Percentiles rank a stretch among this genome's conserved stretches.
Evolutionary conservation across 2,329 filamentous ascomycete species (phyloP).

Genomic region (Alternaria burnsii): DNA sequence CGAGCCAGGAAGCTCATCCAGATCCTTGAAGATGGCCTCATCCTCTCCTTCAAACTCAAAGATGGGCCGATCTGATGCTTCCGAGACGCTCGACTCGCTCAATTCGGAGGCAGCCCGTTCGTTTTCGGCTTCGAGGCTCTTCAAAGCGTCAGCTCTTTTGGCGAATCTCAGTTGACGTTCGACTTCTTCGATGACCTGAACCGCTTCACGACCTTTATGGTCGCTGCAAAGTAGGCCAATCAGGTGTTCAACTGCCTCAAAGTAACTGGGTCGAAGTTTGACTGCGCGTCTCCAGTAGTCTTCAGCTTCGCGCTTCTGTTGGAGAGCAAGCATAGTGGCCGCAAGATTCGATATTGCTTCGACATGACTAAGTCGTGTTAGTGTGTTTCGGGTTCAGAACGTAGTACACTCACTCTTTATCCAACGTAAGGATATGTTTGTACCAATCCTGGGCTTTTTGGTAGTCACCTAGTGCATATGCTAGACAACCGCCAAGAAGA

Average conservation of each 20-base stretch:
- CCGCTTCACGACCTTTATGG: conserved; percentile 82
- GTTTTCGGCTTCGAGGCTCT: conserved; percentile 63
- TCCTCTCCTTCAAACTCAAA: conserved; percentile 62
- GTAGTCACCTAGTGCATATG: conserved; percentile 88
- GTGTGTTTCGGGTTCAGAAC: background rate
- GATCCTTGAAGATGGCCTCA: conserved; percentile 51
- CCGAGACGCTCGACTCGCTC: conserved; percentile 63
- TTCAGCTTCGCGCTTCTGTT: conserved; percentile 83
- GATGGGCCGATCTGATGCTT: conserved; percentile 63
- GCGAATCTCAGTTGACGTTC: conserved; percentile 72
- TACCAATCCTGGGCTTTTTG: conserved; percentile 80
- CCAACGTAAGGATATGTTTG: conserved; percentile 68
- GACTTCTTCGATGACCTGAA: conserved; percentile 85
- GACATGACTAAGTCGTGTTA: conserved; percentile 69
- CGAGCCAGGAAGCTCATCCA: conserved; percentile 52
- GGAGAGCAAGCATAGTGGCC: conserved; percentile 84
- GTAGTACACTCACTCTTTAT: conserved; percentile 58
- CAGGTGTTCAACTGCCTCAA: conserved; percentile 94
- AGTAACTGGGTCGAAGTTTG: conserved; percentile 81
- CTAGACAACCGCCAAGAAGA: conserved; percentile 86
- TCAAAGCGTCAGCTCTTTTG: conserved; percentile 58
- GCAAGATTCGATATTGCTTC: conserved; percentile 95
- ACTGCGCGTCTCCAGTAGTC: conserved; percentile 87
- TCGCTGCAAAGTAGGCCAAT: conserved; percentile 85
- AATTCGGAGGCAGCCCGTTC: conserved; percentile 68